Conservation (phyloP, 2,329 filamentous ascomycete species). For the Venturia pyrina region DNA sequence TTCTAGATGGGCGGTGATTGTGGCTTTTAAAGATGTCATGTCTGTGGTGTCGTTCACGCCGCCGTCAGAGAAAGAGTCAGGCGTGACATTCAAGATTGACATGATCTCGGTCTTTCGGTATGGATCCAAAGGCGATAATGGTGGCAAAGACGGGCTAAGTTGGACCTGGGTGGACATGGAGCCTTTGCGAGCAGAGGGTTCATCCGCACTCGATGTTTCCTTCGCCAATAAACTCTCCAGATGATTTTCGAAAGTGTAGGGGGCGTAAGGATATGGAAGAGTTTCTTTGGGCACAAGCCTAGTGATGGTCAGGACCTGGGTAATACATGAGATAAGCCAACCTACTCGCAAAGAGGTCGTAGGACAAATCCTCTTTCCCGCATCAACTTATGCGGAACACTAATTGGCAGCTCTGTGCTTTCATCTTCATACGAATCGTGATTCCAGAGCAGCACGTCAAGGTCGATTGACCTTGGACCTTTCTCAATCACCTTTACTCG, state of each 20-base stretch:
- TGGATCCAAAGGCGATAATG: neutral
- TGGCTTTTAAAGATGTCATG: constrained; percentile 41
- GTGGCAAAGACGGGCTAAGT: constrained; percentile 8
- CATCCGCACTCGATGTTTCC: constrained; percentile 14
- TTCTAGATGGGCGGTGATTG: constrained; percentile 51
- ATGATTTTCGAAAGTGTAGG: constrained; percentile 35
- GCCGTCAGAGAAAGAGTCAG: constrained; percentile 94
- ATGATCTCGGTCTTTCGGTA: constrained; percentile 47
- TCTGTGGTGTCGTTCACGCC: constrained; percentile 41
- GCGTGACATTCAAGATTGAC: constrained; percentile 90
- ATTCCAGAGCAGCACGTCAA: constrained; percentile 83
- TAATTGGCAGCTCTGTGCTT: constrained; percentile 46
- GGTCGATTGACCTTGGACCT: constrained; percentile 85
- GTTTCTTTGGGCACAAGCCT: constrained; percentile 5
- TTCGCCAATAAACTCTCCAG: constrained; percentile 28
- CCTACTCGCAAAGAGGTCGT: constrained; percentile 70
- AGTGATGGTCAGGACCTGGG: neutral
- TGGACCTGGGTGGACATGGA: constrained; percentile 26
- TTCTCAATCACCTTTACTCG: constrained; percentile 82
- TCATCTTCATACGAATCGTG: constrained; percentile 54
- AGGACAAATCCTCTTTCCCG: constrained; percentile 89
- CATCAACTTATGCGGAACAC: constrained; percentile 75
- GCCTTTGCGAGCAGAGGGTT: constrained; percentile 24
- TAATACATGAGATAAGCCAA: constrained; percentile 3
- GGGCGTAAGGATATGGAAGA: constrained; percentile 1